Evolutionary conservation across 2,329 filamentous ascomycete species (phyloP).

Genomic region (Diplodia mutila): DNA sequence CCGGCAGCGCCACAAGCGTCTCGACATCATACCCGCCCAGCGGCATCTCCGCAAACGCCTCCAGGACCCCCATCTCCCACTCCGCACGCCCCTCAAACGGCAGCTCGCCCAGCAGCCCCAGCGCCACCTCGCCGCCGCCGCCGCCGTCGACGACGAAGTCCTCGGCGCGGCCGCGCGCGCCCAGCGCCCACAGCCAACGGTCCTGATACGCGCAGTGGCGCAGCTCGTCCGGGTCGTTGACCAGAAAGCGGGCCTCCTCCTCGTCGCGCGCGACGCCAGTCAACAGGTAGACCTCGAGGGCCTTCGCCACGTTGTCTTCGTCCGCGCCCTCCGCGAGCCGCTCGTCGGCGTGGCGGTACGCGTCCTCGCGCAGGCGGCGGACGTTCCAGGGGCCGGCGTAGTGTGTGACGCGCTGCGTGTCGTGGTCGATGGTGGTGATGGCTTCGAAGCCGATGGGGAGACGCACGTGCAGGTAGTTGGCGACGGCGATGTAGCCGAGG

Average conservation of each 20-base stretch:
- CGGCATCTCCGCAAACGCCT: background rate
- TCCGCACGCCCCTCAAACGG: background rate
- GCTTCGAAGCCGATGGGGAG: background rate
- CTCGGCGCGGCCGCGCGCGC: too few relatives aligned
- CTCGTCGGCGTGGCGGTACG: background rate
- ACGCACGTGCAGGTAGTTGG: background rate
- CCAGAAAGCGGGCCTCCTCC: background rate
- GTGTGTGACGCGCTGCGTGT: background rate
- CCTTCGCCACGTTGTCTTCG: rapidly evolving
- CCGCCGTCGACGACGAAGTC: too few relatives aligned
- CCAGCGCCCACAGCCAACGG: background rate
- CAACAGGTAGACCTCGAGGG: background rate
- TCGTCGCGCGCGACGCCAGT: background rate
- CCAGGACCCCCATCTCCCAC: background rate
- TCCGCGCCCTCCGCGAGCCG: background rate
- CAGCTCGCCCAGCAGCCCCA: background rate
- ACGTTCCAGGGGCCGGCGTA: background rate
- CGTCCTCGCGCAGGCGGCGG: background rate
- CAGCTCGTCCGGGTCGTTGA: background rate
- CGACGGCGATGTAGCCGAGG: background rate
- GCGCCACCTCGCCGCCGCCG: background rate
- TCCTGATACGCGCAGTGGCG: background rate
- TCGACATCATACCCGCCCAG: background rate
- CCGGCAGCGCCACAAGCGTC: rapidly evolving
- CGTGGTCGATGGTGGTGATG: background rate